Evolutionary conservation across 2,329 filamentous ascomycete genomes (phyloP), one percentile per base, ranked within the genome.

Genomic region (Penicillium sp.): DNA sequence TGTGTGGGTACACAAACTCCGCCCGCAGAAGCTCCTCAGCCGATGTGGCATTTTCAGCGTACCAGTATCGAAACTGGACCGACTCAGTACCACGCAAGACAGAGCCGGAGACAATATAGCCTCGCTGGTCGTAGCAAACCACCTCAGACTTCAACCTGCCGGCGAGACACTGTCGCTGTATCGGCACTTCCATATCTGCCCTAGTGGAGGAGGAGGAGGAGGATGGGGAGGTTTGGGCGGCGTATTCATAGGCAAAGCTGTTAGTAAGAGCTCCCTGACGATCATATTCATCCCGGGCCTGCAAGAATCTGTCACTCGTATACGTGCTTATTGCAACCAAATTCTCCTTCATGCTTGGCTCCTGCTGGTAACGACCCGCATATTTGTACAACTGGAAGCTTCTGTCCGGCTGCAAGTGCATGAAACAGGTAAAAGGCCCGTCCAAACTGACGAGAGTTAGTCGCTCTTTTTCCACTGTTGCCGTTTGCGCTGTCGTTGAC

Each of bases 11-110:
- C 0, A 80, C 77, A 61, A 83, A 86, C 61, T 85, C 84, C 1
- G 82, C 84, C 50, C 83, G 78, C 1, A 86, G 75, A n/a, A 86
- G 76, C 62, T 85, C 83, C 68, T 84, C 83, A 35, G 81, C 82
- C 61, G 82, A 84, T 48, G 78, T 80, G 17, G 82, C 79, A 58
- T 82, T 81, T 66, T 84, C 83, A 26, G 83, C 79, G 69, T 85
- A 85, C 61, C 81, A 78, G 60, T 82, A 84, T 61, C 81, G 81
- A 76, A 85, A 86, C 8, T 79, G 76, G 7, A 84, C 75, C 15
- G 83, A 67, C 61, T 84, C 85, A 1, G 77, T 78, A 56, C 84
- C 79, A 58, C 79, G 81, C 60, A 84, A 76, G 64, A 83, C 84
- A 4, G 82, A 85, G 5, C 84, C 84, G 7, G 79, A 80, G 41